Evolutionary conservation across 202 grass and related monocot species (phyloP).

Genomic region (Saccharum hybrid): DNA sequence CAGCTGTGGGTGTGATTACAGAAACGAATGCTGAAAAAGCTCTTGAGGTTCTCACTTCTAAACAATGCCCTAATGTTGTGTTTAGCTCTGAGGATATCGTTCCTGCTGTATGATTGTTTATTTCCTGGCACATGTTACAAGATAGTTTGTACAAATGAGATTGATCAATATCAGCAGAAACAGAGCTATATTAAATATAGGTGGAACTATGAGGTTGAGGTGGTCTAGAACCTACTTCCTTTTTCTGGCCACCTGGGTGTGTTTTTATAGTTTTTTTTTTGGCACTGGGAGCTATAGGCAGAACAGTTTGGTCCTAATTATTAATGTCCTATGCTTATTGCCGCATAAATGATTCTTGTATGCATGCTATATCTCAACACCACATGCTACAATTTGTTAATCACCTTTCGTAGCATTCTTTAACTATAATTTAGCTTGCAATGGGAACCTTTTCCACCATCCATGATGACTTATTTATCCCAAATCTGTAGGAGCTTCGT

Average conservation of each 20-base stretch:
- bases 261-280: not conserved
- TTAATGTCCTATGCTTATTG: not conserved
- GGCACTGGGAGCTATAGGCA: slow-evolving; percentile 1
- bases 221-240: not conserved
- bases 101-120: slow-evolving; percentile 36
- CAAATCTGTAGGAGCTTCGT: slow-evolving; percentile 74
- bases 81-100: slow-evolving; percentile 19
- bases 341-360: not conserved
- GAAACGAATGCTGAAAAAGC: slow-evolving; percentile 99
- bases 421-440: slow-evolving; percentile 27
- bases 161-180: slow-evolving; percentile 24
- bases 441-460: slow-evolving; percentile 26
- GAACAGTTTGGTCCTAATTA: slow-evolving; percentile 16
- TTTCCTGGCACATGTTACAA: slow-evolving; percentile 18
- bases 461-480: slow-evolving; percentile 34
- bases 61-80: slow-evolving; percentile 13
- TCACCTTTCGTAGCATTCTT: slow-evolving; percentile 12
- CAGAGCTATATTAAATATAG: slow-evolving; percentile 17
- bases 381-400: slow-evolving; percentile 11
- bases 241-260: slow-evolving; percentile 6
- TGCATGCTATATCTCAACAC: not conserved
- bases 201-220: not conserved
- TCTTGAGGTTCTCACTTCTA: slow-evolving; percentile 70
- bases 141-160: slow-evolving; percentile 19
- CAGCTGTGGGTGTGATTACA: slow-evolving; percentile 94